These are phyloP conservation scores for Didymella segeticola DNA, from an alignment of 2,329 filamentous ascomycete genomes.

Conservation along the genomic window DNA sequence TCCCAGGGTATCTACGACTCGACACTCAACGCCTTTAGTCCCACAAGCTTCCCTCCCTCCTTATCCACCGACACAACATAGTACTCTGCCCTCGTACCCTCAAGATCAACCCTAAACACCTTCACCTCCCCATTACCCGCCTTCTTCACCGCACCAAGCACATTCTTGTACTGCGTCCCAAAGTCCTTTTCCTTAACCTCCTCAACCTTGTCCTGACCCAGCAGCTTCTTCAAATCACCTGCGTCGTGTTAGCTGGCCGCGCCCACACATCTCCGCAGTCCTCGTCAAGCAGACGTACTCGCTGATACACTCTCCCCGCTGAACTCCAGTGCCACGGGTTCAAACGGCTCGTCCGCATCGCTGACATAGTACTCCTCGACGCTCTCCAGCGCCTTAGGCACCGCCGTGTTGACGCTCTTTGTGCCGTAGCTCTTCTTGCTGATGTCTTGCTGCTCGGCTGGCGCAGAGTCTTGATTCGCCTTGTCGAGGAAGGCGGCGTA, in stretches of 20 bases:
- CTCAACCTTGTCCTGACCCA: constrained; percentile 67
- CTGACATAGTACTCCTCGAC: constrained; percentile 73
- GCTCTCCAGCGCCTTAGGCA: constrained; percentile 59
- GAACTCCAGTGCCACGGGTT: constrained; percentile 73
- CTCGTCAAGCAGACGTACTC: not conserved
- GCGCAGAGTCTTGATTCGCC: constrained; percentile 72
- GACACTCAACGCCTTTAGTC: constrained; percentile 77
- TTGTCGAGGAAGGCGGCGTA: constrained; percentile 88
- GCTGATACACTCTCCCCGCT: constrained; percentile 44
- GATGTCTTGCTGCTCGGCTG: constrained; percentile 32
- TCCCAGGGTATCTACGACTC: constrained; percentile 58
- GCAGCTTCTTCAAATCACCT: constrained; percentile 75
- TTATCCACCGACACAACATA: constrained; percentile 74
- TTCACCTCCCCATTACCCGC: constrained; percentile 73
- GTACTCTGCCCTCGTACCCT: constrained; percentile 74
- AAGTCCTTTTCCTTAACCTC: constrained; percentile 74
- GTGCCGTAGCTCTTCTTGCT: constrained; percentile 40
- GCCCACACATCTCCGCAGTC: no score
- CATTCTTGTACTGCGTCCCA: constrained; percentile 72
- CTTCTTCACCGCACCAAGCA: constrained; percentile 73
- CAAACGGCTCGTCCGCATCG: constrained; percentile 86
- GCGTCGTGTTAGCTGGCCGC: not conserved
- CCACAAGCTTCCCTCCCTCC: constrained; percentile 70
- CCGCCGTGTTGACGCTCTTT: constrained; percentile 56
- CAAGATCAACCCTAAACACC: constrained; percentile 74